Evolutionary conservation across 148 eudicot genomes (phyloP), one percentile per base, ranked within the genome.

Genomic region (Fallopia convolvulus): DNA sequence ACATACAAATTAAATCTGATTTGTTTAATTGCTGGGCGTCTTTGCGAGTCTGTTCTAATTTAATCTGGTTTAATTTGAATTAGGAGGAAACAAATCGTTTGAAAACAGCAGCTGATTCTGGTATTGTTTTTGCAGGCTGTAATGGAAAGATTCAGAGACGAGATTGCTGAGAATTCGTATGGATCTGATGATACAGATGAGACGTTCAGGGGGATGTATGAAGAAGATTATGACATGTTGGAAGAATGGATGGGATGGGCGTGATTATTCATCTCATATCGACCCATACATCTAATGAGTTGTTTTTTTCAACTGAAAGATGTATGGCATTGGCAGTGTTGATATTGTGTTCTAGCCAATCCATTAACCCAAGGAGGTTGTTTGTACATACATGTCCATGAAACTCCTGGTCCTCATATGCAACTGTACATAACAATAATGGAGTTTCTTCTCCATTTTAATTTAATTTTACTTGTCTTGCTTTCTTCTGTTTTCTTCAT

Each of bases 171-270:
- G 63, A 72, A 18, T 15, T 40, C 74, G 15, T 72, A 72, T 46
- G 74, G 74, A 5, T 76, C 76, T 8, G 86, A 85, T 46, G 86
- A 85, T 46, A 81, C 70, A 17, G 83, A 85, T 18, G 97, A 88
- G 33, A 60, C 82, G 8, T 80, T 82, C 76, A 77, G 86, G 82
- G 92, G 89, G 49, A 81, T 82, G 90, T 4, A 85, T 42, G 88
- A 91, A 8, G 83, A 88, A 2, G 97, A 88, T 70, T 83, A 85
- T 86, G 98, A 93, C 20, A 32, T 88, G 79, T 92, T 93, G 92
- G 98, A 94, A 39, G 93, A 90, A 71, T 92, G 97, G 95, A 89
- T 90, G 91, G 97, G 98, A 7, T 92, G 89, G 90, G 95, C 87
- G 91, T 3, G 93, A 88, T 63, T 94, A 92, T 75, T 79, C 97